These are phyloP conservation scores for Micromonas commoda DNA, from an alignment of 139 green algal genomes.

Conservation along the genomic window DNA sequence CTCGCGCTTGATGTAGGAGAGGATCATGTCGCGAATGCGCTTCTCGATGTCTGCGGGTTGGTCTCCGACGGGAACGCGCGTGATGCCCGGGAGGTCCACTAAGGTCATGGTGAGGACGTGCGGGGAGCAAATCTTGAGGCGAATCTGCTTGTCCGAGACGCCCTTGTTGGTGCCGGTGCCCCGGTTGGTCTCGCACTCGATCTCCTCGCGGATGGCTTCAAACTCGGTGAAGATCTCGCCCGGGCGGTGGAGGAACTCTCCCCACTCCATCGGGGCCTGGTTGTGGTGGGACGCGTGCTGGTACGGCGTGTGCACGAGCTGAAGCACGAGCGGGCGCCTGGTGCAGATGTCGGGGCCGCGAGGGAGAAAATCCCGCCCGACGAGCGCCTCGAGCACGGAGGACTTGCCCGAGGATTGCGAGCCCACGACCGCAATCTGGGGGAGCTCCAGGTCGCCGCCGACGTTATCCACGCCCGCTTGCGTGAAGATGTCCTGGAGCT, in stretches of 20 bases:
- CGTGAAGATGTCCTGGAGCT: slow-evolving; percentile 24
- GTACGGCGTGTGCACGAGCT: slow-evolving; percentile 66
- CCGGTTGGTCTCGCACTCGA: slow-evolving; percentile 84
- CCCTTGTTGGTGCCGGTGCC: slow-evolving; percentile 77
- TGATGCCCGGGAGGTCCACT: slow-evolving; percentile 95
- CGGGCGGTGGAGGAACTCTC: slow-evolving; percentile 89
- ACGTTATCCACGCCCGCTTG: not conserved
- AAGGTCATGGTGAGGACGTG: slow-evolving; percentile 94
- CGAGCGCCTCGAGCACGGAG: slow-evolving; percentile 88
- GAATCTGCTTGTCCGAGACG: slow-evolving; percentile 90
- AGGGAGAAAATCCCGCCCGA: slow-evolving; percentile 80
- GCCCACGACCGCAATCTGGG: slow-evolving; percentile 89
- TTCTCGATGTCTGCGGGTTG: slow-evolving; percentile 93
- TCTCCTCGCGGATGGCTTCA: slow-evolving; percentile 79
- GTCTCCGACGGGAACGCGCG: slow-evolving; percentile 85
- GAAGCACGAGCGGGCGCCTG: slow-evolving; percentile 70
- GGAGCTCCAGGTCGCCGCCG: slow-evolving; percentile 41
- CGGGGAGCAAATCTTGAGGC: slow-evolving; percentile 85
- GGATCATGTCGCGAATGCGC: slow-evolving; percentile 74
- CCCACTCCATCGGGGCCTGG: slow-evolving; percentile 62
- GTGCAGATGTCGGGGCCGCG: slow-evolving; percentile 76
- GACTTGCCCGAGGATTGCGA: slow-evolving; percentile 91
- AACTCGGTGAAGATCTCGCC: slow-evolving; percentile 81
- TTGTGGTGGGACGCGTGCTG: not conserved
- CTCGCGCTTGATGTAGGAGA: slow-evolving; percentile 78